Conservation (phyloP, 345 rosid genomes). For the Odontarrhena argentea region DNA sequence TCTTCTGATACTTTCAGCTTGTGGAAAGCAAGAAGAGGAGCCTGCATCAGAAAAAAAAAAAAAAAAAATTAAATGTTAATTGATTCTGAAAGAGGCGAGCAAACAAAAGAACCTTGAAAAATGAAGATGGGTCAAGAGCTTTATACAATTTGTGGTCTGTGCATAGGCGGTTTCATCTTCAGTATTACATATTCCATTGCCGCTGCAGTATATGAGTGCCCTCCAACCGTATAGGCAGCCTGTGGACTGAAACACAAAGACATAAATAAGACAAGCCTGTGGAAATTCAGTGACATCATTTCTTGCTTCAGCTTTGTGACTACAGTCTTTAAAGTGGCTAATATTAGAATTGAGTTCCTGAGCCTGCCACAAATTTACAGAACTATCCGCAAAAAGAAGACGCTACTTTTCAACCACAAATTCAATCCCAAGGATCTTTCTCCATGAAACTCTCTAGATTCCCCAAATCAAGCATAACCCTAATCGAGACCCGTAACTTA, state of each 20-base stretch:
- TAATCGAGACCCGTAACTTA: too few relatives aligned
- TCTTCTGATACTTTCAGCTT: slow-evolving; percentile 81
- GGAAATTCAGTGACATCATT: slow-evolving; percentile 82
- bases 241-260: slow-evolving; percentile 36
- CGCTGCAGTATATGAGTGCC: slow-evolving; percentile 82
- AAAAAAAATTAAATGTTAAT: neutral
- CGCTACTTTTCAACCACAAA: neutral
- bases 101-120: neutral
- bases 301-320: slow-evolving; percentile 78
- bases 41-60: slow-evolving; percentile 43
- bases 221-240: slow-evolving; percentile 95
- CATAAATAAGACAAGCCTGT: slow-evolving; percentile 49
- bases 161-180: slow-evolving; percentile 91
- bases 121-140: slow-evolving; percentile 11
- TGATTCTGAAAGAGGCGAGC: slow-evolving; percentile 1
- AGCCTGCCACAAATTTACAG: slow-evolving; percentile 49
- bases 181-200: slow-evolving; percentile 74
- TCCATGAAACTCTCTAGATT: slow-evolving; percentile 56
- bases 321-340: slow-evolving; percentile 63
- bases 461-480: too few relatives aligned
- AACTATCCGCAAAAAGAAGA: slow-evolving; percentile 27
- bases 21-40: slow-evolving; percentile 82
- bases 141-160: slow-evolving; percentile 82
- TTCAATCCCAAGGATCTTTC: slow-evolving; percentile 50
- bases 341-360: slow-evolving; percentile 66